Percentiles rank a stretch among this genome's conserved stretches.
Conservation (phyloP, 345 rosid species). For the Dipteronia dyeriana region DNA sequence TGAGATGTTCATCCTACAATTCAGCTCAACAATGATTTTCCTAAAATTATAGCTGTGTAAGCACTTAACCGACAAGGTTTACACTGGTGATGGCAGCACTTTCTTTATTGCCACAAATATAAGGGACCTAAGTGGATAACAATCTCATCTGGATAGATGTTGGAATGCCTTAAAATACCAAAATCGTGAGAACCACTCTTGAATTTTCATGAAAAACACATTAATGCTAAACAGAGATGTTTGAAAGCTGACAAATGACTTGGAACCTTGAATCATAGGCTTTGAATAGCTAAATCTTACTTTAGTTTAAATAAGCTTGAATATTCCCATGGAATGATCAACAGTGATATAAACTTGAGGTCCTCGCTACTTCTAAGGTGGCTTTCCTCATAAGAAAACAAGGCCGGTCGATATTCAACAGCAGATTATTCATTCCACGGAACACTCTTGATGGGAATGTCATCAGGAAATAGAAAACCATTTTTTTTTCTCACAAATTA, state of each 20-base stretch:
- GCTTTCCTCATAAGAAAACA: conserved; percentile 5
- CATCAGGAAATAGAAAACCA: neutral
- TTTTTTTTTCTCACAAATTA: neutral
- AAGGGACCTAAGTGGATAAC: neutral
- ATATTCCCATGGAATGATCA: neutral
- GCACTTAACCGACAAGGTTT: neutral
- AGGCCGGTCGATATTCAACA: neutral
- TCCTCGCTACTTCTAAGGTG: neutral
- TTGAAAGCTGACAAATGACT: neutral
- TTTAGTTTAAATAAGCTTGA: neutral
- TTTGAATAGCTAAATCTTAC: neutral
- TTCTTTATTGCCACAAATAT: neutral
- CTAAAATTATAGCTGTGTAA: too few relatives aligned
- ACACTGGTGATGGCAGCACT: neutral
- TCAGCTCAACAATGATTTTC: neutral
- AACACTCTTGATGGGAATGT: neutral
- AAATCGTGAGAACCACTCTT: neutral
- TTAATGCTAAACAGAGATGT: conserved; percentile 4
- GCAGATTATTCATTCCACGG: neutral
- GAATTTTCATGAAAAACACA: neutral
- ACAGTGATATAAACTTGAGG: neutral
- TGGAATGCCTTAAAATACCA: conserved; percentile 2
- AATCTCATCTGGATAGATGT: neutral
- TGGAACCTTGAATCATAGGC: neutral
- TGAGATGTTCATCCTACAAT: conserved; percentile 3